Base-by-base conservation (phyloP, 1,139 yeast genomes). In the Geotrichum phurueaensis region DNA sequence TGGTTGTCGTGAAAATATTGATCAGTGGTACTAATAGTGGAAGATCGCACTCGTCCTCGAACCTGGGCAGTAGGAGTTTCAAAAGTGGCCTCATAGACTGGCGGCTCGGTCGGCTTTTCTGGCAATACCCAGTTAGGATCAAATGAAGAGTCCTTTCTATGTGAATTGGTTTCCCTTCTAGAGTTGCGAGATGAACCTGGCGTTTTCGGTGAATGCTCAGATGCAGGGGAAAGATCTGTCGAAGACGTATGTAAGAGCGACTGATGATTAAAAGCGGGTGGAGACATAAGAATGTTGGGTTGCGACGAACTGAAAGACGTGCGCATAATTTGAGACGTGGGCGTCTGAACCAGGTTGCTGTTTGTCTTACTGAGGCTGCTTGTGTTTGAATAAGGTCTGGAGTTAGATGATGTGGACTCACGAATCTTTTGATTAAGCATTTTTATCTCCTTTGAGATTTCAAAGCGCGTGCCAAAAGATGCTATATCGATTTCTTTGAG, bases 381-480 rank as follows among this genome's bases (percentile, higher is more conserved):
- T 31, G 54, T 55, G 45, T 59, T 33, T 27, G 45, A 33, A 54
- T 49, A 20, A 29, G 51, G 36, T 22, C 49, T 48, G 45, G 9
- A 13, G 22, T 9, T 36, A 2, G 64, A 23, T 0, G 64, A 25
- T 2, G 56, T 43, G 15, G 55, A 33, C 15, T 27, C 36, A 33
- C 57, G 47, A 9, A 65, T 65, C 33, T 66, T 58, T 39, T 68
- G 64, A 57, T 65, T 68, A 12, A 92, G 79, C 53, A 84, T 82
- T 72, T 89, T 96, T 69, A 94, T 92, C 71, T 89, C 96, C 71
- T 90, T 90, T 72, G 85, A 86, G 52, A 95, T 83, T 73, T 92
- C 97, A 75, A 91, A 94, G 63, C 99, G 80, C 0, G 97, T 92
- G 25, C 99, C 99, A 77, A 94, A 94, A 2, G 96, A 89, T 60